These are phyloP conservation scores for Ceratocystis cubensis DNA, from an alignment of 2,329 filamentous ascomycete genomes.

Conservation along the genomic window DNA sequence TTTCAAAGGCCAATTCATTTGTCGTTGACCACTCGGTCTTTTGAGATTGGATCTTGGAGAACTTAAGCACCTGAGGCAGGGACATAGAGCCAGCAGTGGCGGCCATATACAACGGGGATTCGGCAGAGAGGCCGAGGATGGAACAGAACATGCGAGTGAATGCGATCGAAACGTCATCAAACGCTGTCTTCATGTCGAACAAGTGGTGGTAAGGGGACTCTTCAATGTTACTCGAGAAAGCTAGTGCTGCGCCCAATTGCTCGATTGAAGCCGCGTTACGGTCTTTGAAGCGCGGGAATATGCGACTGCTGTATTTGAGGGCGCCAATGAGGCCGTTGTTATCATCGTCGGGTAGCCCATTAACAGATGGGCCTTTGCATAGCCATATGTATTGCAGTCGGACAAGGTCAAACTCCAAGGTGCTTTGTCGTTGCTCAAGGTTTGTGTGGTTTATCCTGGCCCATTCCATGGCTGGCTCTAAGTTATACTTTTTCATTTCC, in stretches of 20 bases:
- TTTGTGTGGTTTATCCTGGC: slow-evolving; percentile 55
- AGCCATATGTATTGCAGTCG: slow-evolving; percentile 83
- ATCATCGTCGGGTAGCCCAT: slow-evolving; percentile 43
- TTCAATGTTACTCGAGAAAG: slow-evolving; percentile 61
- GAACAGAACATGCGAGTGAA: slow-evolving; percentile 95
- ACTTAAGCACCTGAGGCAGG: slow-evolving; percentile 75
- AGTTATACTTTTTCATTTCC: slow-evolving; percentile 38
- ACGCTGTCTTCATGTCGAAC: slow-evolving; percentile 64
- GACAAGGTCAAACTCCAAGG: slow-evolving; percentile 88
- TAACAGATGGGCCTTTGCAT: slow-evolving; percentile 51
- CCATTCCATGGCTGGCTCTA: slow-evolving; percentile 79
- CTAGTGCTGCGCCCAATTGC: slow-evolving; percentile 67
- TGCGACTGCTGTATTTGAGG: slow-evolving; percentile 58
- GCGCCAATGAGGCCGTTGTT: slow-evolving; percentile 50
- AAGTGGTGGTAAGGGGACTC: slow-evolving; percentile 67
- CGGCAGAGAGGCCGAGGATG: slow-evolving; percentile 73
- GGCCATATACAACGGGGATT: slow-evolving; percentile 85
- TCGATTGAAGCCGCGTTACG: slow-evolving; percentile 70
- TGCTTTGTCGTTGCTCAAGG: slow-evolving; percentile 73
- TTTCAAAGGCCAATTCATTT: slow-evolving; percentile 75
- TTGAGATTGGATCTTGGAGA: slow-evolving; percentile 76
- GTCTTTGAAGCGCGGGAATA: slow-evolving; percentile 62
- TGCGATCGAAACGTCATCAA: slow-evolving; percentile 70
- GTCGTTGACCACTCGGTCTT: slow-evolving; percentile 90
- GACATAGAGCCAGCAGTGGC: slow-evolving; percentile 87